These are phyloP conservation scores for Pinus tabuliformis DNA, from an alignment of 75 land plant species.

Conservation along the genomic window DNA sequence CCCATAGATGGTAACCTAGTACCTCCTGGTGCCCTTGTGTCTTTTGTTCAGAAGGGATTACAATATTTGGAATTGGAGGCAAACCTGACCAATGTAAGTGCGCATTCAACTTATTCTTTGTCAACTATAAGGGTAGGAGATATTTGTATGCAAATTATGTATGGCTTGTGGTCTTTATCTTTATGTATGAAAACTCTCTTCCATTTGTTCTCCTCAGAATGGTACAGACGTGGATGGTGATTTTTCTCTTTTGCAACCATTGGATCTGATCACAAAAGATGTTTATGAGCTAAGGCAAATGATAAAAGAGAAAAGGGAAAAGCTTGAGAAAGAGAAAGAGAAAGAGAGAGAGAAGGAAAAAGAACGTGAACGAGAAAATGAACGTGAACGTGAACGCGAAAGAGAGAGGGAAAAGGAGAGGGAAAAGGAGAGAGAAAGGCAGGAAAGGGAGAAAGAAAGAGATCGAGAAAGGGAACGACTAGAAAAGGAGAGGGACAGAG, in stretches of 20 bases:
- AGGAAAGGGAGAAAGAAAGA: conserved; percentile 34
- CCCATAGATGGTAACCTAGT: conserved; percentile 85
- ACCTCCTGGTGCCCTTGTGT: conserved; percentile 91
- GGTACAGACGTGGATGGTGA: conserved; percentile 90
- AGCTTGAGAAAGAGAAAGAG: conserved; percentile 51
- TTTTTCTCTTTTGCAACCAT: conserved; percentile 83
- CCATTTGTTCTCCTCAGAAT: conserved; percentile 44
- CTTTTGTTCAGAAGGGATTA: conserved; percentile 93
- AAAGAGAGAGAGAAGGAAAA: conserved; percentile 66
- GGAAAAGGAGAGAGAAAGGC: conserved; percentile 27
- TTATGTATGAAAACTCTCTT: not conserved
- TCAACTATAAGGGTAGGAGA: not conserved
- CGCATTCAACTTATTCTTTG: not conserved
- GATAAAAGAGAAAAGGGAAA: conserved; percentile 75
- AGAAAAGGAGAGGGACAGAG: conserved; percentile 46
- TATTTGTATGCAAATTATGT: not conserved
- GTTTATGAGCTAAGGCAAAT: conserved; percentile 77
- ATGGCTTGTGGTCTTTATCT: not conserved
- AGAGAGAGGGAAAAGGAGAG: conserved; percentile 54
- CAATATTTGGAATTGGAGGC: conserved; percentile 92
- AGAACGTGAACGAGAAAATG: conserved; percentile 39
- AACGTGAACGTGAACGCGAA: conserved; percentile 31
- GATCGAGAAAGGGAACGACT: conserved; percentile 33
- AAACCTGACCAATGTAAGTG: conserved; percentile 70
- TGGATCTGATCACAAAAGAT: conserved; percentile 94